Conservation (phyloP, 345 rosid genomes). For the rapeseed (Brassica napus) region DNA sequence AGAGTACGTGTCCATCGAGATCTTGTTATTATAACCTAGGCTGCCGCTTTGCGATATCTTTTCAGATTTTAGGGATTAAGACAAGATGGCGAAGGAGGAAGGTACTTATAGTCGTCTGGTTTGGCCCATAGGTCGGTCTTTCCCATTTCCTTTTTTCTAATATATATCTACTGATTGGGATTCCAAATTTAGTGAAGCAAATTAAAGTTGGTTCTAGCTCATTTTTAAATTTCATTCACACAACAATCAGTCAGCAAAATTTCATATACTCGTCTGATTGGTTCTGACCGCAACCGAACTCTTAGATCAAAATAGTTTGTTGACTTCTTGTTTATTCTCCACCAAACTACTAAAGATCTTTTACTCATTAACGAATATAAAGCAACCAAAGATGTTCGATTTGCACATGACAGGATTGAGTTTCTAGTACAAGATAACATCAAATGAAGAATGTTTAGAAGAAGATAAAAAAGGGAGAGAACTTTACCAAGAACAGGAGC, state of each 20-base stretch:
- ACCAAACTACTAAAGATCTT: not conserved
- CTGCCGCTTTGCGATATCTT: not conserved
- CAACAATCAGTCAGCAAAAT: constrained; percentile 9
- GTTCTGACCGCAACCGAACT: not conserved
- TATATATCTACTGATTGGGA: too few species aligned
- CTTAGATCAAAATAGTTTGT: not conserved
- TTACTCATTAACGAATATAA: not conserved
- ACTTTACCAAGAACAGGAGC: too few species aligned
- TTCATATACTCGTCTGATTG: not conserved
- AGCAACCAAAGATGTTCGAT: too few species aligned
- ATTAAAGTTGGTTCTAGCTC: not conserved
- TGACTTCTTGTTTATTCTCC: not conserved
- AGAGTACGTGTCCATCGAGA: too few species aligned
- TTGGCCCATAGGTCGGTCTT: not conserved
- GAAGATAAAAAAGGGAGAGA: too few species aligned
- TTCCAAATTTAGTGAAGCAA: not conserved
- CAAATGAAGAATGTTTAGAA: too few species aligned
- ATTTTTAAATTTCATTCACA: not conserved
- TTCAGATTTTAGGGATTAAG: not conserved
- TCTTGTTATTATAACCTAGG: not conserved
- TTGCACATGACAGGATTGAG: too few species aligned
- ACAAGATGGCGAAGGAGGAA: not conserved
- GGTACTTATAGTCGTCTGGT: not conserved
- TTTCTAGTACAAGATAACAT: too few species aligned
- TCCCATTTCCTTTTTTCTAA: not conserved